Percentiles rank a stretch among this genome's conserved stretches.
These are phyloP conservation scores for Aureobasidium sp. DNA, from an alignment of 2,329 filamentous ascomycete species.

Conservation along the genomic window DNA sequence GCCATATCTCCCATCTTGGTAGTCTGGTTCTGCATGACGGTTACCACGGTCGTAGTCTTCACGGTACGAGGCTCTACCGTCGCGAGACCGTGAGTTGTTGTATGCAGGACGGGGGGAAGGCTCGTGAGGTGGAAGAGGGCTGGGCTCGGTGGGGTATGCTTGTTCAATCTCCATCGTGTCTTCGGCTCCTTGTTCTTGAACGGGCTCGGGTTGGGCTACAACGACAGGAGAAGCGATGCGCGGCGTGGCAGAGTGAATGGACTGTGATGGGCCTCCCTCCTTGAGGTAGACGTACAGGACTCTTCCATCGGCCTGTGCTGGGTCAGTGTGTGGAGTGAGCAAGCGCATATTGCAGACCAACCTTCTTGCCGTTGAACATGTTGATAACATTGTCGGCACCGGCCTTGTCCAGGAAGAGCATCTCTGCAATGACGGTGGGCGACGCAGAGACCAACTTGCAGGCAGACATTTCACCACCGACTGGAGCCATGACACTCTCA, in stretches of 20 bases:
- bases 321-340: conserved; percentile 1
- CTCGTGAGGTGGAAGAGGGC: conserved; percentile 22
- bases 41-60: conserved; percentile 17
- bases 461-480: conserved; percentile 57
- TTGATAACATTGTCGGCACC: conserved; percentile 67
- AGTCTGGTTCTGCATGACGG: conserved; percentile 27
- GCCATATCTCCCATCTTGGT: conserved; percentile 38
- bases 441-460: conserved; percentile 60
- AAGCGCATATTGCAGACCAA: conserved; percentile 32
- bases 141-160: conserved; percentile 21
- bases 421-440: conserved; percentile 69
- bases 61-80: conserved; percentile 20
- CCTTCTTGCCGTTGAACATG: conserved; percentile 71
- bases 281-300: conserved; percentile 67
- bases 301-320: conserved; percentile 59
- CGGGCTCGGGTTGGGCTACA: neutral
- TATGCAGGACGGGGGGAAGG: conserved; percentile 18
- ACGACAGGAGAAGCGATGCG: conserved; percentile 1
- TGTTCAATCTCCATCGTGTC: conserved; percentile 39
- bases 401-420: conserved; percentile 63
- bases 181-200: conserved; percentile 17
- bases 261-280: conserved; percentile 35
- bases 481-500: conserved; percentile 68
- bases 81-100: conserved; percentile 18
- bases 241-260: conserved; percentile 17